Evolutionary conservation across 2,329 filamentous ascomycete genomes (phyloP), one percentile per base, ranked within the genome.

Genomic region (Epichloe glyceriae): DNA sequence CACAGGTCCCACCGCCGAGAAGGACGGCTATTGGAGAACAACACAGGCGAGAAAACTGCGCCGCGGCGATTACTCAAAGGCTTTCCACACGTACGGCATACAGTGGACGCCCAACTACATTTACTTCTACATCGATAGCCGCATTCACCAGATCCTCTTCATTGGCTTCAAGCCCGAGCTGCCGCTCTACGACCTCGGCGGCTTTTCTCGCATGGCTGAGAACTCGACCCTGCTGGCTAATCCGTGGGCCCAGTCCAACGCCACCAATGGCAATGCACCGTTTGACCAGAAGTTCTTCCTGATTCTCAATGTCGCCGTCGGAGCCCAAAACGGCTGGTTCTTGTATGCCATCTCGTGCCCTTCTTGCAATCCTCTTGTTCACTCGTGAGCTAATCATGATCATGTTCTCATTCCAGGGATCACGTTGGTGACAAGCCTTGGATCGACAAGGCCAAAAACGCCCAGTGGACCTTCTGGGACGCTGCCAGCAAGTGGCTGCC

Each of bases 201-300:
- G 66, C 34, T 76, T 75, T 53, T 61, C 63, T 22, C 56, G 60
- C 26, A 64, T 61, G 49, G 64, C 64, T 8, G 64, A 67, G 44
- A 74, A 75, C 53, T 59, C 63, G 47, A 70, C 70, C 0, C 58
- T 69, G 0, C 56, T 70, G 12, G 60, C 62, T 4, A 66, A 76
- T 54, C 73, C 73, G 1, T 76, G 74, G 73, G 60, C 57, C 3
- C 53, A 60, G 6, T 66, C 64, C 14, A 64, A 60, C 3, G 62
- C 63, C n/a, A 61, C 62, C 6, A 63, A 60, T 6, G 60, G 61
- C 39, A 74, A 71, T 52, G 70, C 74, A 3, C 74, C 74, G 0
- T 78, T 78, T 58, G 74, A 78, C 57, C 69, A 75, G 56, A 57
- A 64, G 1, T 77, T 78, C 55, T 75, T 73, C 54, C 63, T 78